Percentiles rank a stretch among this genome's conserved stretches.
Evolutionary conservation across 164 flowering plant species (phyloP).

Genomic region (Stephania yunnanensis): DNA sequence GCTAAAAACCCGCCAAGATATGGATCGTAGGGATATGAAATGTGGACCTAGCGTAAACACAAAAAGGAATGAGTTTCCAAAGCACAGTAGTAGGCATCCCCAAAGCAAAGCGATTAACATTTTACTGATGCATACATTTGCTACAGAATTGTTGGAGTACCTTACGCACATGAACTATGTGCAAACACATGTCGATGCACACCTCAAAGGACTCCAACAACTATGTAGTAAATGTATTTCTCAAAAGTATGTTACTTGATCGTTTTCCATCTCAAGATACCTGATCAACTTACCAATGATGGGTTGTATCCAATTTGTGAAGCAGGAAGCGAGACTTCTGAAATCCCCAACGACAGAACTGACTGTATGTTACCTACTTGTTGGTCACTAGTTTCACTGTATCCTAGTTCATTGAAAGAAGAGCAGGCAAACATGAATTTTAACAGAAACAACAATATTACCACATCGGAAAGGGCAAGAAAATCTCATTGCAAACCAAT

Average conservation of each 20-base stretch:
- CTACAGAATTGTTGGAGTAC: no score
- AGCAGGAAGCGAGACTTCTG: slow-evolving; percentile 27
- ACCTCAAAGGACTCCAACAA: no score
- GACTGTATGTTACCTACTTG: slow-evolving; percentile 32
- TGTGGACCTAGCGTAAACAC: slow-evolving; percentile 31
- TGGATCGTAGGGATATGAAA: slow-evolving; percentile 51
- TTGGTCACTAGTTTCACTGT: slow-evolving; percentile 30
- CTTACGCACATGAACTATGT: no score
- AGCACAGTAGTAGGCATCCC: neutral
- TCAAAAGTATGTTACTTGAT: no score
- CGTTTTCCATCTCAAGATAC: neutral
- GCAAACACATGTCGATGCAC: no score
- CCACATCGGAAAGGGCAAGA: neutral
- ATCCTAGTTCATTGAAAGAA: slow-evolving; percentile 13
- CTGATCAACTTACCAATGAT: slow-evolving; percentile 38
- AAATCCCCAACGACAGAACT: slow-evolving; percentile 30
- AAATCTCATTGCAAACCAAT: neutral
- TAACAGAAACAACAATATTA: neutral
- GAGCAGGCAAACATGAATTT: neutral
- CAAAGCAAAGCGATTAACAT: no score
- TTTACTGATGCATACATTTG: no score
- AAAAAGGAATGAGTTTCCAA: slow-evolving; percentile 6
- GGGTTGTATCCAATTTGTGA: slow-evolving; percentile 34
- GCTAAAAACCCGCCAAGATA: slow-evolving; percentile 36
- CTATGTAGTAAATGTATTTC: no score